Evolutionary conservation across 2,329 filamentous ascomycete genomes (phyloP), one percentile per base, ranked within the genome.

Genomic region (Stagonosporopsis chrysanthemi): DNA sequence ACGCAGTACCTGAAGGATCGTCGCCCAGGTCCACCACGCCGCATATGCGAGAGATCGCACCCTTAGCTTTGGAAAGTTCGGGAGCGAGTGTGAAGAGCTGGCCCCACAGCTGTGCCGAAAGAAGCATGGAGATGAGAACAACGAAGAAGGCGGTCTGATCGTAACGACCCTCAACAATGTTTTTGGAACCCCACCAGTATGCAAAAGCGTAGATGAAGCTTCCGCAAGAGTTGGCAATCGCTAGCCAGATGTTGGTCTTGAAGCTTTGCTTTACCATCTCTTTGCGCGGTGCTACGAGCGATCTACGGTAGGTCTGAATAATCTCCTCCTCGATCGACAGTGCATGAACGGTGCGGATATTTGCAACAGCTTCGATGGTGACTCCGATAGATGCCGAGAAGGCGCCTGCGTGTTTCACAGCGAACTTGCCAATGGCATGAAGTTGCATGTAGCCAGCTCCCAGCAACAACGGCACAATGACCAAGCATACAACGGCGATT

Each of bases 141-240:
- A 90, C 89, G 72, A 92, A 87, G 77, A 92, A 92, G 48, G 86
- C 77, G n/a, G 89, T 83, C 29, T 87, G 85, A 40, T 84, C 84
- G 63, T 89, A 89, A 53, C 85, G 78, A 4, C 89, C 89, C 39
- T 83, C 80, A 48, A 87, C 83, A 57, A 92, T 90, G 61, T 87
- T 85, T 65, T 85, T 88, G 0, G 89, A 83, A 3, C 90, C 90
- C 89, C 90, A 93, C 88, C 89, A 93, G 75, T 91, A 92, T 0
- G 89, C 88, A 51, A 93, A 83, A 0, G 89, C 88, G 67, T 92
- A 90, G 24, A 91, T 85, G 47, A 90, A 81, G 67, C 88, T 89
- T 19, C 86, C 84, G 9, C 84, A 78, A 61, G 82, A 84, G 69
- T 86, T 84, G 15, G 86, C 81, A 33, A 88, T 78, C 2, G 87